Base-by-base conservation (phyloP, 177 flowering plant genomes). In the Vitis hybrid region DNA sequence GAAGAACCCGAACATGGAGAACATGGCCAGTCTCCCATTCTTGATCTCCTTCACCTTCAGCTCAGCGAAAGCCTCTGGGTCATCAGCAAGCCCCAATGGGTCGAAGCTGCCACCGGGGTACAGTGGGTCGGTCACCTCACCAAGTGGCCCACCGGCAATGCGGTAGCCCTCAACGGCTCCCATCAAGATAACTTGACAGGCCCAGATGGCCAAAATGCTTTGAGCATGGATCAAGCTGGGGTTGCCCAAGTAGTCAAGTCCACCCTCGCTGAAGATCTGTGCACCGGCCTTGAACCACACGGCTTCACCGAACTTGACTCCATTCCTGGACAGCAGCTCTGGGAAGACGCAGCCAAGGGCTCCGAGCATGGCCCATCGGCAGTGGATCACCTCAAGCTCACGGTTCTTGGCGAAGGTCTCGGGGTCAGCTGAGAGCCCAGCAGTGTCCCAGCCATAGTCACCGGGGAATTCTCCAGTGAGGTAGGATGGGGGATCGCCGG, bases 1-100 rank as follows among this genome's bases (percentile, higher is more conserved):
- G 45, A 74, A 82, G 79, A 82, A 81, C 18, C 84, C 84, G 39
- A 81, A 81, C 84, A 81, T 81, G 26, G 84, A 78, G 26, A 26
- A 26, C 26, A 23, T 23, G 26, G 26, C 26, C 26, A 23, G 26
- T 23, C 26, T 23, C 26, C 81, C 84, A 50, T 78, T 81, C 78
- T 81, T 81, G 45, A 81, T 30, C 75, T 83, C 86, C 78, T 83
- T 83, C 69, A 83, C 84, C 81, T 83, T 83, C 17, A 83, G 62
- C 71, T 79, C 82, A 0, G 82, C 80, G 11, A 83, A 83, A 1
- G 82, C 84, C 58, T 83, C 86, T 0, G 84, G 84, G 15, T 79
- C 84, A 6, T 83, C 86, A 6, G 84, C 86, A 12, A 83, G 45
- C 45, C 7, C 45, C 45, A 34, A 34, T 1, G 45, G 45, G 45